Evolutionary conservation across 768 basidiomycete genomes (phyloP).

Genomic region (Kwoniella sp.): DNA sequence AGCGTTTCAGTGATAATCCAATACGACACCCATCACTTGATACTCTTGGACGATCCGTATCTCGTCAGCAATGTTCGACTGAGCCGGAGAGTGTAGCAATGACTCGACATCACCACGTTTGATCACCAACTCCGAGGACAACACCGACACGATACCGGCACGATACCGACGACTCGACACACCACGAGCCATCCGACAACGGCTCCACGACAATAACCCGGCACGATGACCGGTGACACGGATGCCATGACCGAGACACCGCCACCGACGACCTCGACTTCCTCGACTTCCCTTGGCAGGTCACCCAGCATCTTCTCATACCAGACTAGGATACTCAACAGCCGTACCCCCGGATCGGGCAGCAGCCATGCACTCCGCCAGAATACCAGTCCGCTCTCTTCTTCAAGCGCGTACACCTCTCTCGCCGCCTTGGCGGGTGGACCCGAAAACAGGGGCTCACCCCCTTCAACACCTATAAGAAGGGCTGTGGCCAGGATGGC

Average conservation of each 20-base stretch:
- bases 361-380: conserved; percentile 6
- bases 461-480: conserved; percentile 36
- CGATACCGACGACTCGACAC: not conserved
- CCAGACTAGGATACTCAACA: conserved; percentile 34
- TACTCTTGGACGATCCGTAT: too few species aligned
- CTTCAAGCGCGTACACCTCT: conserved; percentile 17
- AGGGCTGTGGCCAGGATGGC: conserved; percentile 32
- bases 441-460: conserved; percentile 11
- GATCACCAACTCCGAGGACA: conserved; percentile 2
- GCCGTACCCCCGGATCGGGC: conserved; percentile 16
- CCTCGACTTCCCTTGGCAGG: conserved; percentile 8
- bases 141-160: conserved; percentile 2
- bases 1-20: too few species aligned
- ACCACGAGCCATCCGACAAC: not conserved
- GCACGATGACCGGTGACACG: conserved; percentile 8
- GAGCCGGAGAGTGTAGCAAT: too few species aligned
- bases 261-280: conserved; percentile 34
- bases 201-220: not conserved
- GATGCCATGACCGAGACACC: conserved; percentile 18
- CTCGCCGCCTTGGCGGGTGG: conserved; percentile 15
- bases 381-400: conserved; percentile 11
- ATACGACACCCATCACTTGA: too few species aligned
- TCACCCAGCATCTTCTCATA: conserved; percentile 43
- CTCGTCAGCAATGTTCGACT: too few species aligned
- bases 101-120: too few species aligned